Base-by-base conservation (phyloP, 106 monocot genomes). In the Dioscorea dumetorum region DNA sequence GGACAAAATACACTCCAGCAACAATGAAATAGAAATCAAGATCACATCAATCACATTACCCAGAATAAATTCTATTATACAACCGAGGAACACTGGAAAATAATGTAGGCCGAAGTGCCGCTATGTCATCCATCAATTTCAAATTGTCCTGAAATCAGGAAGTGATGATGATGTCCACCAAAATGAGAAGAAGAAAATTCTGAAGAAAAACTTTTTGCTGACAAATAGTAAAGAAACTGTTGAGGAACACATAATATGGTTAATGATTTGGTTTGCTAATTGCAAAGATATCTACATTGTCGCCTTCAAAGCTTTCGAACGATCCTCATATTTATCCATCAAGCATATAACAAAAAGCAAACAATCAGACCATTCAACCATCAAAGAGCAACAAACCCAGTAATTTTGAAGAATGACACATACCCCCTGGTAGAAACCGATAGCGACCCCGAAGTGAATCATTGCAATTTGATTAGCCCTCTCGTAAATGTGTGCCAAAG, bases 371-470 rank as follows among this genome's bases (percentile, higher is more conserved):
- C 41, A 41, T 41, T 10, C 41, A 41, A 41, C 41, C 2, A 10
- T 41, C 10, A 41, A 41, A 41, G 41, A 41, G 10, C 41, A 41
- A 41, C 41, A 6, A 8, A 3, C 6, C 41, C 41, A 3, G 41
- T 6, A 41, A 41, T 41, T 10, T 6, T 8, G 1, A 41, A 41
- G 41, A 41, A 41, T 0, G 6, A 14, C 50, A 24, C 72, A 35
- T 78, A 99, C 97, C 89, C 97, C 97, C 52, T 99, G 97, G 62
- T 92, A 99, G 86, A 99, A 99, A 66, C 97, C 97, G 82, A 79
- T 41, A 71, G 97, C 86, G 68, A 74, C 84, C 48, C 97, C 97
- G 74, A 52, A 77, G 68, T 92, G 75, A 62, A 67, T 74, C 80
- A 87, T 19, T 58, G 76, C 34, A 59, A 92, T 68, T 79, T 92